Conservation (phyloP, 2,329 filamentous ascomycete genomes). For the Orbilia blumenaviensis region DNA sequence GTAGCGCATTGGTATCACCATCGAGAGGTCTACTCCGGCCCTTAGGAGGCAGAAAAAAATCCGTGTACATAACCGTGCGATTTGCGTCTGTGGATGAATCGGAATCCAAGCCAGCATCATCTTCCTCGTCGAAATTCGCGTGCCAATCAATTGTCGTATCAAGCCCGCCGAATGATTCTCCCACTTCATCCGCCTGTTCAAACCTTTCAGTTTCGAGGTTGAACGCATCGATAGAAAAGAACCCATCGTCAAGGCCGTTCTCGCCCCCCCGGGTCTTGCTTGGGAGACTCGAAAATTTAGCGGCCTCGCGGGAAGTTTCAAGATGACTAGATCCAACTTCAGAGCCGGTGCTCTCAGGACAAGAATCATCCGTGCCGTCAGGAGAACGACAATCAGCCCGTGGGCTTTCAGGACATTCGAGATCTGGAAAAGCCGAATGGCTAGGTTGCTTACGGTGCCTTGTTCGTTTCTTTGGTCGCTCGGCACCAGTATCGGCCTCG, state of each 20-base stretch:
- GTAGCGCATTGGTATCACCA: constrained; percentile 77
- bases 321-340: background rate
- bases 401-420: background rate
- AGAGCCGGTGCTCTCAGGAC: background rate
- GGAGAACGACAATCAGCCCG: too few species aligned
- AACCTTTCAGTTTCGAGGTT: constrained; percentile 91
- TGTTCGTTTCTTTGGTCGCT: background rate
- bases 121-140: constrained; percentile 64
- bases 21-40: constrained; percentile 91
- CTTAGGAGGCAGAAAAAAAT: constrained; percentile 71
- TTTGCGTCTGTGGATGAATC: constrained; percentile 70
- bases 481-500: background rate
- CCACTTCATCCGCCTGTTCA: constrained; percentile 78
- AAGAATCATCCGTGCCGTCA: too few species aligned
- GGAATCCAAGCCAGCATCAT: constrained; percentile 59
- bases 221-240: constrained; percentile 97
- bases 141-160: constrained; percentile 84
- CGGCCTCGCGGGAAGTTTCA: background rate
- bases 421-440: background rate
- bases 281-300: too few species aligned
- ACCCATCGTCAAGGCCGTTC: constrained; percentile 85
- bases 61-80: constrained; percentile 62
- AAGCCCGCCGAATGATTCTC: constrained; percentile 70
- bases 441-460: background rate
- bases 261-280: background rate